Evolutionary conservation across 2,329 filamentous ascomycete genomes (phyloP).

Genomic region (Pseudogymnoascus sp.): DNA sequence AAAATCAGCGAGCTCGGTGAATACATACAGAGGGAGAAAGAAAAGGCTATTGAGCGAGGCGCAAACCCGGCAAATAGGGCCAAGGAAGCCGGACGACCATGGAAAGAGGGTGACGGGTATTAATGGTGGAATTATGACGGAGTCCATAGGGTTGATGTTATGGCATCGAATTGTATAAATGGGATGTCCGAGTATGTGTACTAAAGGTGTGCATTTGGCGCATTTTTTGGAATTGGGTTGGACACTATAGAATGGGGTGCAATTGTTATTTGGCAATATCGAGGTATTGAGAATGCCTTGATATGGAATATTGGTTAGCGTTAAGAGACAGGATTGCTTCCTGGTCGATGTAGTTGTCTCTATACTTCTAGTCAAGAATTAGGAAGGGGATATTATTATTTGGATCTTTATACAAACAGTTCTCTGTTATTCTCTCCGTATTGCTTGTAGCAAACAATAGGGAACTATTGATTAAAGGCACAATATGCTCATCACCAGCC

Average conservation of each 20-base stretch:
- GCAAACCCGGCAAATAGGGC: slow-evolving; percentile 1
- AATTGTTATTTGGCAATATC: neutral
- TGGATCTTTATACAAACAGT: neutral
- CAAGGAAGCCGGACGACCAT: slow-evolving; percentile 7
- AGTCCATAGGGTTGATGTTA: slow-evolving; percentile 1
- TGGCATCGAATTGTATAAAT: slow-evolving; percentile 20
- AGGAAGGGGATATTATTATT: neutral
- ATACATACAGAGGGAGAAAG: neutral
- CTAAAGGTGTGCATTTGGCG: neutral
- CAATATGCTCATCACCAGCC: neutral
- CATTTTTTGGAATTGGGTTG: slow-evolving; percentile 4
- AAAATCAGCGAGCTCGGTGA: slow-evolving; percentile 7
- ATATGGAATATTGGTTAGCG: neutral
- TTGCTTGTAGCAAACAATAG: neutral
- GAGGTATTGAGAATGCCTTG: neutral
- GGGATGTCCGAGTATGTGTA: slow-evolving; percentile 6
- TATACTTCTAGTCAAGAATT: neutral
- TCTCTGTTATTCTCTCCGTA: neutral
- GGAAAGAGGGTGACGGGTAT: slow-evolving; percentile 10
- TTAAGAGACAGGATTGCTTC: neutral
- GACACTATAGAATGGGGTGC: neutral
- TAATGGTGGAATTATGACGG: neutral
- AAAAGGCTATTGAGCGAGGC: slow-evolving; percentile 4
- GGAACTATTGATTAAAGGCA: neutral
- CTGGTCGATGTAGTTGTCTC: neutral